A percentile compares a stretch with the other conserved stretches of the same genome.
phyloP scores from a whole-genome alignment of 768 basidiomycete species.

The Trametes elegans region DNA sequence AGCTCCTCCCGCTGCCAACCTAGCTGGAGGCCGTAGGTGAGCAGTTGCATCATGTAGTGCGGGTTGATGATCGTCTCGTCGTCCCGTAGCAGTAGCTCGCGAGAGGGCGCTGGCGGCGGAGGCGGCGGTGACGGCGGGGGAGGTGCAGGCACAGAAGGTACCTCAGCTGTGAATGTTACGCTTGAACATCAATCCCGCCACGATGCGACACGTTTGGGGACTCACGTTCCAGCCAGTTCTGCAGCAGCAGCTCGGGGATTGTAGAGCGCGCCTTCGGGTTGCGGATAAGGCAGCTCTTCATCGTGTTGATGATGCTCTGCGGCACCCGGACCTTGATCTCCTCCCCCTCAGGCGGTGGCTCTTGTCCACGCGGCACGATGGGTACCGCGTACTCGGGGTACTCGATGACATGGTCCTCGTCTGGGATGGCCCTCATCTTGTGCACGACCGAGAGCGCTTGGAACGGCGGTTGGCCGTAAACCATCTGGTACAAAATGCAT shows the following conservation, averaged over 20 bases:
- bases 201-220: conserved; percentile 3
- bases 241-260: conserved; percentile 82
- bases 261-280: conserved; percentile 81
- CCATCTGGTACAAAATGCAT: conserved; percentile 98
- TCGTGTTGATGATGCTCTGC: conserved; percentile 71
- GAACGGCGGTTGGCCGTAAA: conserved; percentile 94
- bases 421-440: conserved; percentile 94
- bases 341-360: conserved; percentile 39
- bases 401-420: conserved; percentile 71
- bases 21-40: conserved; percentile 67
- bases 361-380: conserved; percentile 24
- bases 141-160: neutral
- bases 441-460: conserved; percentile 76
- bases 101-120: conserved; percentile 23
- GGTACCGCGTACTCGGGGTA: conserved; percentile 67
- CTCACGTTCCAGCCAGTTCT: conserved; percentile 75
- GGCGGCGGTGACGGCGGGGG: conserved; percentile 31
- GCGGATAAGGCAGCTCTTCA: conserved; percentile 78
- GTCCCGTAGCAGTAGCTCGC: conserved; percentile 33
- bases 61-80: conserved; percentile 77
- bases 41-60: conserved; percentile 74
- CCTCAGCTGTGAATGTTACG: conserved; percentile 21
- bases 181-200: conserved; percentile 2
- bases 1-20: conserved; percentile 38
- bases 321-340: conserved; percentile 73